Evolutionary conservation across 2,329 filamentous ascomycete species (phyloP), one percentile per base, ranked within the genome.

Genomic region (Aspergillus fructus): DNA sequence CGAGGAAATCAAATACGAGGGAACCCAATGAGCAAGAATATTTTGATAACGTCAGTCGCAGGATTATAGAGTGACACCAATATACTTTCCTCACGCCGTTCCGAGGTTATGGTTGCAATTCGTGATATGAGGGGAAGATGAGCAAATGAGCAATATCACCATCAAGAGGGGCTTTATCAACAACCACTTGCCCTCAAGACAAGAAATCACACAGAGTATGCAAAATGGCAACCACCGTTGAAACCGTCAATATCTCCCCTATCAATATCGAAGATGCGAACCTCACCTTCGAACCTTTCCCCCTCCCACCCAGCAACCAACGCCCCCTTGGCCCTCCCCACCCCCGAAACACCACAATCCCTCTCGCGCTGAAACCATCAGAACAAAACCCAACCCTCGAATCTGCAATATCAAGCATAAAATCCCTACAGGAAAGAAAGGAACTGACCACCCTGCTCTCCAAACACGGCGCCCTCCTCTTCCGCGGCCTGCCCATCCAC

Each of bases 401-500:
- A 6, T 55, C 55, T 4, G 68, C 72, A 15, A 60, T 78, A 39
- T 56, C 72, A 3, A 73, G 74, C 1, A 71, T 80, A 53, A 71
- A 77, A 47, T 58, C 61, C 17, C 69, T 78, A n/a, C 65, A 67
- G 57, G 64, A 70, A 45, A 66, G 74, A 33, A 66, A 61, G 6
- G 66, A 65, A 11, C 67, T 79, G 9, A 79, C 75, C 30, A 72
- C 75, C 56, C 68, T 72, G 42, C 73, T 81, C 15, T 74, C 79
- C 4, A 62, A 66, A 3, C 79, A 82, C 53, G 79, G 79, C 4
- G 74, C 78, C 2, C 65, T 82, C 1, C 73, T 82, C 9, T 81
- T 81, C 64, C 73, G 79, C 30, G 72, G 70, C 21, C 66, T 82
- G 6, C 78, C 78, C 4, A 80, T 82, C 49, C 68, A 74, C 41